Conservation (phyloP, 2,329 filamentous ascomycete species). For the Fusarium nygamai region DNA sequence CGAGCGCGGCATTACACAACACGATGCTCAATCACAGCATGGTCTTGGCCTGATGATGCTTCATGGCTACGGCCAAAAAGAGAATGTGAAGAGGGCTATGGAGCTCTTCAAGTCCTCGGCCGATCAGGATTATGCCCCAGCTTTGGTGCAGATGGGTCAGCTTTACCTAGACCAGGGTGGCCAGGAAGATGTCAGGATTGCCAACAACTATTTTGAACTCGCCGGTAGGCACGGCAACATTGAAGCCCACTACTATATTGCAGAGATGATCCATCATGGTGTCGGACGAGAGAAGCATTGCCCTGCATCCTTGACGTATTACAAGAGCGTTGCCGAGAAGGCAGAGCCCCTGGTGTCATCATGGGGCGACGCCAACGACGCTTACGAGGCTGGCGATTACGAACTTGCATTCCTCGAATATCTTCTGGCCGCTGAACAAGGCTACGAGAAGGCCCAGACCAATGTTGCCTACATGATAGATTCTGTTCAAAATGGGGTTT, state of each 20-base stretch:
- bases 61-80: conserved; percentile 75
- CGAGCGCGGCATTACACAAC: conserved; percentile 77
- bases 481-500: conserved; percentile 65
- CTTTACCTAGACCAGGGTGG: conserved; percentile 87
- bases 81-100: conserved; percentile 77
- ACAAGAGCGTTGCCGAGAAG: conserved; percentile 81
- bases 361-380: conserved; percentile 84
- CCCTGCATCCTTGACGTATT: conserved; percentile 79
- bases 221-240: conserved; percentile 85
- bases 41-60: conserved; percentile 86
- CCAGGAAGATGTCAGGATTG: conserved; percentile 75
- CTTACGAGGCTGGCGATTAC: conserved; percentile 80
- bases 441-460: conserved; percentile 87
- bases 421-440: conserved; percentile 90
- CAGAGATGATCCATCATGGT: conserved; percentile 84
- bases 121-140: conserved; percentile 81
- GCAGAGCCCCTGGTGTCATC: conserved; percentile 79
- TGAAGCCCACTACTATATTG: conserved; percentile 91
- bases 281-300: conserved; percentile 84
- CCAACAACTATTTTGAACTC: conserved; percentile 87
- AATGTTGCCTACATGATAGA: conserved; percentile 92
- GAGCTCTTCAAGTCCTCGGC: conserved; percentile 82
- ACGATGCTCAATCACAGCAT: conserved; percentile 86
- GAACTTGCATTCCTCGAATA: conserved; percentile 84
- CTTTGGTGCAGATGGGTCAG: conserved; percentile 84